A percentile compares a stretch with the other conserved stretches of the same genome.
These are phyloP conservation scores for Sporothrix mexicana DNA, from an alignment of 2,329 filamentous ascomycete genomes.

Conservation along the genomic window DNA sequence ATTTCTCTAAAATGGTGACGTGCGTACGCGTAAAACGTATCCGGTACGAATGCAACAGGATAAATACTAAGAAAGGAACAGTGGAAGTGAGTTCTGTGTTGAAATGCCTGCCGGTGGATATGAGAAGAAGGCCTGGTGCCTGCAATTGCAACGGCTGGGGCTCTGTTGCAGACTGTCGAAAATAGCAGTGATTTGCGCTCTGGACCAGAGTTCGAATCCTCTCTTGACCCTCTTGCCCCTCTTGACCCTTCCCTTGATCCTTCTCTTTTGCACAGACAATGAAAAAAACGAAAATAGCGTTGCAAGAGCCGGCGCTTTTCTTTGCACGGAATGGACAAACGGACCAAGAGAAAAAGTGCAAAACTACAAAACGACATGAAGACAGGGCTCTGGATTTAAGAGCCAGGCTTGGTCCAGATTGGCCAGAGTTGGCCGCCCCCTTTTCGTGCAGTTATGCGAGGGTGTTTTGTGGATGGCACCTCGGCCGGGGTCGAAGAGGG, in stretches of 20 bases:
- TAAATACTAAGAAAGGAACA: neutral
- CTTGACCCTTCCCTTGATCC: no score
- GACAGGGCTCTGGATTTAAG: no score
- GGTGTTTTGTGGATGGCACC: slow-evolving; percentile 6
- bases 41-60: slow-evolving; percentile 2
- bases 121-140: neutral
- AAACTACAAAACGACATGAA: neutral
- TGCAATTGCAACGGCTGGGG: neutral
- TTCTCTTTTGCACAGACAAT: neutral
- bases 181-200: no score
- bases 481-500: slow-evolving; percentile 9
- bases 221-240: no score
- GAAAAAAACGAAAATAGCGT: neutral
- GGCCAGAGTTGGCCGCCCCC: neutral
- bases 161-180: neutral
- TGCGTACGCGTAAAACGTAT: neutral
- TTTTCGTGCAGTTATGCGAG: slow-evolving; percentile 13
- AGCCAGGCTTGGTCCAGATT: neutral
- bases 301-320: slow-evolving; percentile 5
- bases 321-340: neutral
- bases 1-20: neutral
- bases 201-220: no score
- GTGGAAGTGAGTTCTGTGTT: neutral
- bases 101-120: neutral
- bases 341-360: neutral